A percentile compares a stretch with the other conserved stretches of the same genome.
These are phyloP conservation scores for Trichoderma endophyticum DNA, from an alignment of 2,329 filamentous ascomycete genomes.

Conservation along the genomic window DNA sequence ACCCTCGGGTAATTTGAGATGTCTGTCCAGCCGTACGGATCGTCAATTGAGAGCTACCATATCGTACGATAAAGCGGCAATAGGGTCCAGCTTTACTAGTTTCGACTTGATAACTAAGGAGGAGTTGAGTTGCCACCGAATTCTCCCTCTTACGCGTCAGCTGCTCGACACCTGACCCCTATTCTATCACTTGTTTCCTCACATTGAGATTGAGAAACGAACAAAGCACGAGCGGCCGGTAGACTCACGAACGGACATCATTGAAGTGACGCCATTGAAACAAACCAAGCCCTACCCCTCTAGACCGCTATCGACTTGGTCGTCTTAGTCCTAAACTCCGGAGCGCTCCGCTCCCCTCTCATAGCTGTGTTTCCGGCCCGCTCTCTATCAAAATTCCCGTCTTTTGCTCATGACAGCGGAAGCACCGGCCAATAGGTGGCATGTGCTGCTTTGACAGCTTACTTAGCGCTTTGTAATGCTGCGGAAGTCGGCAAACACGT, in stretches of 20 bases:
- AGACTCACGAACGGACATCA: neutral
- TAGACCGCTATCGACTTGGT: neutral
- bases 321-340: neutral
- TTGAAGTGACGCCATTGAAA: neutral
- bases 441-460: neutral
- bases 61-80: neutral
- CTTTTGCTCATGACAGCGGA: neutral
- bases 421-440: neutral
- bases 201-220: neutral
- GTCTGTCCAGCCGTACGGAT: neutral
- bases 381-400: neutral
- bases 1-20: neutral
- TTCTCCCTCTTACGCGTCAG: too few species aligned
- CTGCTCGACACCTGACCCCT: neutral
- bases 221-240: neutral
- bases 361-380: neutral
- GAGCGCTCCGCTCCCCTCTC: neutral
- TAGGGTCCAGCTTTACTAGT: neutral
- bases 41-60: neutral
- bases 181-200: neutral
- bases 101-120: neutral
- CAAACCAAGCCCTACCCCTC: neutral
- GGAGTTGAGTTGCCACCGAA: neutral
- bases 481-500: neutral
- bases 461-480: neutral